Evolutionary conservation across 177 flowering plant genomes (phyloP).

Genomic region (Vitis hybrid): DNA sequence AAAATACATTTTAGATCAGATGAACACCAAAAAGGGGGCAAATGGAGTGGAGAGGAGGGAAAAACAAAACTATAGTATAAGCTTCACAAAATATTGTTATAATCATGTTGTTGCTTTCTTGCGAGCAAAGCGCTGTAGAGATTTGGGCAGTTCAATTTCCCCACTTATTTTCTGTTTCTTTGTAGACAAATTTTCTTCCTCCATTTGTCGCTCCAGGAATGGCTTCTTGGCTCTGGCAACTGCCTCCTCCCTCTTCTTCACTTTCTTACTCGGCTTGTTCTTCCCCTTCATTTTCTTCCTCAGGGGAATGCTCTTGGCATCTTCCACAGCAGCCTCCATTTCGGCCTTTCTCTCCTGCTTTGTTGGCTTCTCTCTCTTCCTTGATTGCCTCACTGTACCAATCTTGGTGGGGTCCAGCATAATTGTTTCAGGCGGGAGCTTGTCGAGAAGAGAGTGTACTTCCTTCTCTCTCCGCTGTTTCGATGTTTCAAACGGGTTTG

Average conservation of each 20-base stretch:
- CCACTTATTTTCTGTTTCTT: conserved; percentile 50
- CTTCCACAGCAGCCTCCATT: conserved; percentile 69
- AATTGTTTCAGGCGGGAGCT: conserved; percentile 91
- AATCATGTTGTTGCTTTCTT: conserved; percentile 8
- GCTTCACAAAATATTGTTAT: no score
- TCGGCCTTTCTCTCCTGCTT: conserved; percentile 63
- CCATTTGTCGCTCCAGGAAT: conserved; percentile 51
- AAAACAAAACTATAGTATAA: no score
- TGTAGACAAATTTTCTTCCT: conserved; percentile 33
- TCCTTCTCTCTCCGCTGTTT: conserved; percentile 90
- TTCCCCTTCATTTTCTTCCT: conserved; percentile 89
- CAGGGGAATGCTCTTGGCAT: conserved; percentile 36
- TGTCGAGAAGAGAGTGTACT: conserved; percentile 73
- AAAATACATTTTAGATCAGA: no score
- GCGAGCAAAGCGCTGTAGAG: conserved; percentile 60
- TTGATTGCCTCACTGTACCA: conserved; percentile 50
- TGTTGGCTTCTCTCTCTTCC: conserved; percentile 52
- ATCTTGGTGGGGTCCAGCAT: conserved; percentile 86
- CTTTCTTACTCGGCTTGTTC: conserved; percentile 66
- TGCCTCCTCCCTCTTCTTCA: conserved; percentile 58
- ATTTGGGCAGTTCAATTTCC: conserved; percentile 40
- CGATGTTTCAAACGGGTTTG: conserved; percentile 85
- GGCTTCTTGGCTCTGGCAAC: conserved; percentile 65
- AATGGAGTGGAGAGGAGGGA: no score
- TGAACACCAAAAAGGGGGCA: no score